Conservation (phyloP, 495 filamentous ascomycete genomes). For the Trichoderma asperelloides region DNA sequence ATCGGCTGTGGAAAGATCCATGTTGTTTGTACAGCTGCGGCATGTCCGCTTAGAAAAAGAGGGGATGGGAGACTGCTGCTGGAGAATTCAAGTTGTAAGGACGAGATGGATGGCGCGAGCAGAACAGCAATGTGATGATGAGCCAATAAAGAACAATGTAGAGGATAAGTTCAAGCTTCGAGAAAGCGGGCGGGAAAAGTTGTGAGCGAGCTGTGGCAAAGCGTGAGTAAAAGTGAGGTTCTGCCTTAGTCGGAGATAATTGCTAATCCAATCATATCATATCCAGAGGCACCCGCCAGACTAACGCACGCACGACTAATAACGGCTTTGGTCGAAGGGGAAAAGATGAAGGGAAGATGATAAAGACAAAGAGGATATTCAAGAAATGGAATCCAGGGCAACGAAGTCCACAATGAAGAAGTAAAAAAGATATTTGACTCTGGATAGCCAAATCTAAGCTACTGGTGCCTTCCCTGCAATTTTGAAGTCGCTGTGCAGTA, state of each 20-base stretch:
- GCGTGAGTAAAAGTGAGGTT: neutral
- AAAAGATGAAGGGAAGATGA: no score
- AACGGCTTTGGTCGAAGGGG: neutral
- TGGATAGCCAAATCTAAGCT: no score
- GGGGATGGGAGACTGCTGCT: neutral
- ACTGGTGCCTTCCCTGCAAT: neutral
- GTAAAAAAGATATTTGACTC: no score
- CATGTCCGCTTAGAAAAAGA: neutral
- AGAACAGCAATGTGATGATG: no score
- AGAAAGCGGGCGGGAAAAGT: neutral
- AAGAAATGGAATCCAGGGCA: no score
- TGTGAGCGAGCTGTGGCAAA: neutral
- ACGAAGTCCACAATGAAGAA: no score
- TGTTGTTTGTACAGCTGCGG: neutral
- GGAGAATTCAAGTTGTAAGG: neutral
- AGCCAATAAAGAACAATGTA: neutral
- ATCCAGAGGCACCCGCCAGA: neutral
- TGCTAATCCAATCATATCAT: conserved; percentile 5
- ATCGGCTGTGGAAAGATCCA: conserved; percentile 13
- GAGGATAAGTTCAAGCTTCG: neutral
- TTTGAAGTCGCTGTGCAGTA: neutral
- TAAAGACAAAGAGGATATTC: no score
- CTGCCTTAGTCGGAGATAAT: neutral
- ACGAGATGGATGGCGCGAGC: no score
- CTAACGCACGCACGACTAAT: neutral